phyloP scores from a whole-genome alignment of 202 grass and related monocot species.

The Alloteropsis angusta region DNA sequence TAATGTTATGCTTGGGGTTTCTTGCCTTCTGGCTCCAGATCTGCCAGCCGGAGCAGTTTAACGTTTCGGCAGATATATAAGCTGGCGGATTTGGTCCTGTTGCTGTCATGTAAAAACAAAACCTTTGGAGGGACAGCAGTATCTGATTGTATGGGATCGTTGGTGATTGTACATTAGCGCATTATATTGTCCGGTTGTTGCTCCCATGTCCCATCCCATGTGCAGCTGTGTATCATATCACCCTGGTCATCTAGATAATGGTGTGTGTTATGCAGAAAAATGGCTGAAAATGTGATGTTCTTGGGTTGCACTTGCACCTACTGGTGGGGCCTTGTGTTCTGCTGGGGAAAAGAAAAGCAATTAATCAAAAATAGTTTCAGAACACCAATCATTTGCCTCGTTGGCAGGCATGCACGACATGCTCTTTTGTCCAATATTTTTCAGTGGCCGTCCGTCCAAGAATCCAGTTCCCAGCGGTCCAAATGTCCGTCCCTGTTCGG shows the following conservation, averaged over 20 bases:
- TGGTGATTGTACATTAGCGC: not conserved
- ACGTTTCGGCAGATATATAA: constrained; percentile 3
- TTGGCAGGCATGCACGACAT: too few species aligned
- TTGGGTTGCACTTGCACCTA: not conserved
- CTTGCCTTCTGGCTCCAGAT: not conserved
- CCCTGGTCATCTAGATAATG: not conserved
- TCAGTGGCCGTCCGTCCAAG: not conserved
- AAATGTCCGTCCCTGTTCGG: not conserved
- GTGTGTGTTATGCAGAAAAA: not conserved
- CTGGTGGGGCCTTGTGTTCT: not conserved
- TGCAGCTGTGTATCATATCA: not conserved
- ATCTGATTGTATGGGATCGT: constrained; percentile 20
- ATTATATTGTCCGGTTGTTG: not conserved
- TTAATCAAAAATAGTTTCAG: not conserved
- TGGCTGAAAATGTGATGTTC: not conserved
- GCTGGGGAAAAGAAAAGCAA: not conserved
- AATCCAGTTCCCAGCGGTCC: too few species aligned
- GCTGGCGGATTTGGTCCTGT: constrained; percentile 10
- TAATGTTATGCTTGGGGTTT: constrained; percentile 22
- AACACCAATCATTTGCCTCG: not conserved
- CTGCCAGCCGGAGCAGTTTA: not conserved
- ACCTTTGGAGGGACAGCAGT: too few species aligned
- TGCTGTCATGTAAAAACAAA: constrained; percentile 10
- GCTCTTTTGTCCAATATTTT: not conserved
- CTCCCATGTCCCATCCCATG: too few species aligned